phyloP scores from a whole-genome alignment of 2,329 filamentous ascomycete genomes.

The Nectriaceae sp. region DNA sequence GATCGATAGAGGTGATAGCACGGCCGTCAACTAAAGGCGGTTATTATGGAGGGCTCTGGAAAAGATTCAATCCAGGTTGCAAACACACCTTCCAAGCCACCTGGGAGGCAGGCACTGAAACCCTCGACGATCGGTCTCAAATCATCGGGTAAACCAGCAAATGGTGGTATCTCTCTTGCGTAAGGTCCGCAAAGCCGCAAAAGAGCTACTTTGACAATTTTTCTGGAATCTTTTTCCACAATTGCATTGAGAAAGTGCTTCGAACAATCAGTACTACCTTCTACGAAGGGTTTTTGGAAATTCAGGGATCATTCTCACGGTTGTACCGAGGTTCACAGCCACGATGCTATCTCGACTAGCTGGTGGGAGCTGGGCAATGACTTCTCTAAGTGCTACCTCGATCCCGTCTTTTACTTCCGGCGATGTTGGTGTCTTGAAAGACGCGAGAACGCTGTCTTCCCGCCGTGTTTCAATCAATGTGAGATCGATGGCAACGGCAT shows the following conservation, averaged over 20 bases:
- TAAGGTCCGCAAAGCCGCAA: conserved; percentile 54
- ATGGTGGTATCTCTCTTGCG: conserved; percentile 48
- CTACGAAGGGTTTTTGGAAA: neutral
- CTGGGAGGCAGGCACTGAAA: conserved; percentile 44
- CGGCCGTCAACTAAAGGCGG: conserved; percentile 39
- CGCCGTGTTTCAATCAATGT: conserved; percentile 27
- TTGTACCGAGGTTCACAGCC: conserved; percentile 52
- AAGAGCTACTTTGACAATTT: conserved; percentile 51
- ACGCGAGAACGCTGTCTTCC: conserved; percentile 41
- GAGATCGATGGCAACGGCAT: conserved; percentile 45
- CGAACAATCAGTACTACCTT: neutral
- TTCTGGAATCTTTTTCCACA: conserved; percentile 48
- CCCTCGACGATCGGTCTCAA: conserved; percentile 47
- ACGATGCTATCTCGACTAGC: conserved; percentile 38
- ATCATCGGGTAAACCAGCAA: conserved; percentile 51
- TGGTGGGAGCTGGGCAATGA: conserved; percentile 35
- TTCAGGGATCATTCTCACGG: conserved; percentile 44
- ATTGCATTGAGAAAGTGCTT: conserved; percentile 49
- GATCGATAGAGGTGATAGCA: conserved; percentile 41
- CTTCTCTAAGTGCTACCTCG: conserved; percentile 42
- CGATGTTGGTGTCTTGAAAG: conserved; percentile 51
- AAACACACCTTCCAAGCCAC: conserved; percentile 44
- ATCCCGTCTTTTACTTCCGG: conserved; percentile 52
- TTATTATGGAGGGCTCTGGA: too few relatives aligned
- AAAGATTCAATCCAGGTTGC: neutral